Base-by-base conservation (phyloP, 2,329 filamentous ascomycete species). In the Clonostachys sp. region DNA sequence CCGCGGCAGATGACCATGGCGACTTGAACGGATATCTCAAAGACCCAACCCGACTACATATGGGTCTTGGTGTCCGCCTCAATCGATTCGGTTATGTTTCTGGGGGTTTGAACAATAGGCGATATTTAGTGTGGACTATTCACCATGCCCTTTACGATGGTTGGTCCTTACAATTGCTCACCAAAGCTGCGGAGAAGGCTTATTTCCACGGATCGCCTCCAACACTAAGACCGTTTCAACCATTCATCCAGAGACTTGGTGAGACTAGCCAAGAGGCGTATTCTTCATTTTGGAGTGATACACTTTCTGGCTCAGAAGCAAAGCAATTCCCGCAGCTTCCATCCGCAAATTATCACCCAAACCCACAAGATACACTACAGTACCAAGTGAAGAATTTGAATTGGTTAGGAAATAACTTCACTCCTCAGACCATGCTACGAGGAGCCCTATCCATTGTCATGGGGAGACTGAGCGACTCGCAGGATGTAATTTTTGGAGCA, bases 181-280 rank as follows among this genome's bases (percentile, higher is more conserved):
- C 20, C n/a, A 39, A 39, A 39, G 36, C 36, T 39, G 17, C 17
- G 14, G 41, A 48, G 17, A 12, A 17, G 20, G 48, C 35, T 34
- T 46, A 50, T 34, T 12, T 38, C 16, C 41, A 48, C 12, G 36
- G 17, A 6, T 34, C 5, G 33, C 64, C 0, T 61, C 66, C 17
- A 55, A 63, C 14, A 20, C 42, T n/a, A 6, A 14, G 20, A 30
- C 45, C 44, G n/a, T 73, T 71, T 55, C 68, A 66, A 46, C 57
- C 64, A 35, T 74, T 73, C 46, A 68, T 74, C 51, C 62, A 63
- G 41, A 68, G 71, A 17, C 16, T 45, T 10, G 6, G 7, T 20
- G n/a, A 8, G n/a, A 36, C 20, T 17, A 20, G 34, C 5, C 30
- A 24, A 13, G 36, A 39, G 4, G 36, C 9, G 17, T n/a, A n/a